Base-by-base conservation (phyloP, 768 basidiomycete species). In the Termitomyces bulborhizus region DNA sequence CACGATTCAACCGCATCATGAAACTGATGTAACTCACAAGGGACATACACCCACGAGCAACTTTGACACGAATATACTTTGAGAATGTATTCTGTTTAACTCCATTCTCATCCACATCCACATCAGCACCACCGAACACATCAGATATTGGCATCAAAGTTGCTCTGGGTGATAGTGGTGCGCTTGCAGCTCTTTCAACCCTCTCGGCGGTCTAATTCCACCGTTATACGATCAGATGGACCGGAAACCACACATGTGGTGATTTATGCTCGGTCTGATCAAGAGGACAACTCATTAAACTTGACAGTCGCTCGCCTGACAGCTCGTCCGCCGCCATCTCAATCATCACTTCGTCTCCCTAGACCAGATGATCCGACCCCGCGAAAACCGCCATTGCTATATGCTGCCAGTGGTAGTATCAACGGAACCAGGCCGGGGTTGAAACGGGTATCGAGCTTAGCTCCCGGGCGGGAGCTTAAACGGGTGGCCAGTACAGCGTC, bases 311-410 rank as follows among this genome's bases (percentile, higher is more conserved):
- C 81, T 0, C 80, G 84, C 40, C 76, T 88, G 56, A 73, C 76
- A 72, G 40, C 65, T 78, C 61, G 63, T 67, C 15, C 45, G 18
- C 62, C 60, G 21, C 73, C 72, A 1, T 13, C 51, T 6, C 58
- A 66, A 34, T 66, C 75, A 9, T 63, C 61, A 1, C 57, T 63
- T 6, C 73, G 79, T 6, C 65, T 72, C 0, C 85, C 85, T 4
- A 75, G 89, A 36, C 89, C 89, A 0, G 89, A 91, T 57, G 89
- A 91, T 57, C 89, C 88, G 0, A 88, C 84, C 5, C 89, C 89
- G 7, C 85, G 89, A 16, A 74, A 77, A 29, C 87, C 88, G 0
- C 85, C 87, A 6, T 53, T 73, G 44, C 58, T 71, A 45, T 73
- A 77, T 3, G 57, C 62, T 26, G 53, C 36, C 21, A 57, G 55